phyloP scores from a whole-genome alignment of 768 basidiomycete species.

The Hebeloma cylindrosporum region DNA sequence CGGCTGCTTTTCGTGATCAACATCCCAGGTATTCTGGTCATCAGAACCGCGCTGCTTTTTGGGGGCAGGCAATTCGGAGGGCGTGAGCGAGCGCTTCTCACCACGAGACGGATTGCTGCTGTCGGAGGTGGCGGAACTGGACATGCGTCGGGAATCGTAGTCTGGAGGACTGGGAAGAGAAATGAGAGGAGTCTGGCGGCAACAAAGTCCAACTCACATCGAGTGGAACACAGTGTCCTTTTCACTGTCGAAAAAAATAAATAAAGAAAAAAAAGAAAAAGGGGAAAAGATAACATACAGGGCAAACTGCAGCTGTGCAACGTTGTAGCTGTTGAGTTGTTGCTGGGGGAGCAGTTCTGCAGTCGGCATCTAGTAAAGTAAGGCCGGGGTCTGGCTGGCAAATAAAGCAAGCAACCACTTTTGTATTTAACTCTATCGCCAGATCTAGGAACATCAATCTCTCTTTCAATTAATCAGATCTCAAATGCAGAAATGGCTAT shows the following conservation, averaged over 20 bases:
- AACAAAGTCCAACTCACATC: too few species aligned
- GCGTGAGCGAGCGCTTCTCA: constrained; percentile 61
- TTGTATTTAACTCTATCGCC: constrained; percentile 28
- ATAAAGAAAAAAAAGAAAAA: constrained; percentile 26
- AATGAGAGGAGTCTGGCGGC: constrained; percentile 41
- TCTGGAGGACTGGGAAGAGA: constrained; percentile 43
- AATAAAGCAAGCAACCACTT: constrained; percentile 5
- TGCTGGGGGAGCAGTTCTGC: constrained; percentile 42
- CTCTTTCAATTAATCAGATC: constrained; percentile 29
- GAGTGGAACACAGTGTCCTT: constrained; percentile 40
- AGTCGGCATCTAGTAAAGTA: constrained; percentile 49
- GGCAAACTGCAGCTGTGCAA: constrained; percentile 61
- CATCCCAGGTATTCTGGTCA: constrained; percentile 36
- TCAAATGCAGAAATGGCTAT: constrained; percentile 20
- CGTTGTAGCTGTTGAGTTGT: constrained; percentile 59
- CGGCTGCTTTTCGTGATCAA: constrained; percentile 40
- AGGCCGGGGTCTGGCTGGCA: constrained; percentile 19
- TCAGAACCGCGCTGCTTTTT: constrained; percentile 45
- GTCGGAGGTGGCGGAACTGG: constrained; percentile 72
- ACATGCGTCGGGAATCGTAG: constrained; percentile 73
- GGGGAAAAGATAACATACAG: constrained; percentile 37
- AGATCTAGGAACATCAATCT: constrained; percentile 26
- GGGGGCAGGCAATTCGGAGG: constrained; percentile 53
- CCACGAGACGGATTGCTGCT: constrained; percentile 54
- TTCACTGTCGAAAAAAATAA: constrained; percentile 1